phyloP scores from a whole-genome alignment of 768 basidiomycete genomes.

The Kwoniella newhampshirensis region DNA sequence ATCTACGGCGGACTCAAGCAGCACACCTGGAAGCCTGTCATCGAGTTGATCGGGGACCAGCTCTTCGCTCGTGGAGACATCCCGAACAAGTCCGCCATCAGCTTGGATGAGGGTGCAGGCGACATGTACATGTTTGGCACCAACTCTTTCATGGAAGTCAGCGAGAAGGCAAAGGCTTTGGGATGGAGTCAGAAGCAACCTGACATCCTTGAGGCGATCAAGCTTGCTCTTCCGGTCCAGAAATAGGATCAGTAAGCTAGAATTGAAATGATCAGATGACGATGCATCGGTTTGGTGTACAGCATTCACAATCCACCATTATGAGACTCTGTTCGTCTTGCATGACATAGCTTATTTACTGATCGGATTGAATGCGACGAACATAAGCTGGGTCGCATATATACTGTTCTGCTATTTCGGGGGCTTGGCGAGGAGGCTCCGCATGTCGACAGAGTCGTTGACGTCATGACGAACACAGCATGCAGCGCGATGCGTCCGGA shows the following conservation, averaged over 20 bases:
- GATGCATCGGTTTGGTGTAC: no score
- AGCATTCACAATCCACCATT: no score
- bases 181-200: conserved; percentile 17
- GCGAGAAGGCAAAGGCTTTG: conserved; percentile 23
- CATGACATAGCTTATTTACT: no score
- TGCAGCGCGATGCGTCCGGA: no score
- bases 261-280: no score
- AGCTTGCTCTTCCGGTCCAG: conserved; percentile 13
- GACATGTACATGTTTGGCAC: conserved; percentile 28
- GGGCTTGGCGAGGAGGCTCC: no score
- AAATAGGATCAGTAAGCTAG: not conserved
- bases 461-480: no score
- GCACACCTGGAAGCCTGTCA: conserved; percentile 21
- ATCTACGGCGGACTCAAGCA: conserved; percentile 23
- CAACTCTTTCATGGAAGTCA: conserved; percentile 28
- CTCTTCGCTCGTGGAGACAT: conserved; percentile 18
- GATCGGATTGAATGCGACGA: no score
- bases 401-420: no score
- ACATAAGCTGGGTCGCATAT: no score
- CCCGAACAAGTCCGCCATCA: conserved; percentile 8
- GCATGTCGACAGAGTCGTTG: no score
- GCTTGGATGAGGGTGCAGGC: conserved; percentile 17
- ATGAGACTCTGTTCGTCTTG: no score
- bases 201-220: conserved; percentile 16
- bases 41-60: conserved; percentile 16